These are phyloP conservation scores for Xylariaceae sp. DNA, from an alignment of 2,329 filamentous ascomycete genomes.

Conservation along the genomic window DNA sequence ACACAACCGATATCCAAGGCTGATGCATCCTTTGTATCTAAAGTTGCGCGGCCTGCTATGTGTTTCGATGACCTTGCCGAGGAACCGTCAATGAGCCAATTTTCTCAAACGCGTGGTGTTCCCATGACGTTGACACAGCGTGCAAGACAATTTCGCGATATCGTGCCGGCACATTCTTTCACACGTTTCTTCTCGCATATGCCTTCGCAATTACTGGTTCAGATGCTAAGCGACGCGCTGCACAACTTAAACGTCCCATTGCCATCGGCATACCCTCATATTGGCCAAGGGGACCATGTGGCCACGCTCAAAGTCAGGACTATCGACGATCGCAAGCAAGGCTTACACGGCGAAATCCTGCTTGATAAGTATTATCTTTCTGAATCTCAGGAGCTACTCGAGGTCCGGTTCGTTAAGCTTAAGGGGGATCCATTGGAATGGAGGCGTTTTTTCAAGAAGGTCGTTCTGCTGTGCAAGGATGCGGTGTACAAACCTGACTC, in stretches of 20 bases:
- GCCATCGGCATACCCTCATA: slow-evolving; percentile 44
- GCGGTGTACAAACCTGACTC: slow-evolving; percentile 63
- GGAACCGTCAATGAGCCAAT: slow-evolving; percentile 83
- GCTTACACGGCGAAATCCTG: slow-evolving; percentile 69
- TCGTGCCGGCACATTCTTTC: slow-evolving; percentile 80
- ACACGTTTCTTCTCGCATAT: slow-evolving; percentile 90
- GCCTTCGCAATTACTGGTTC: slow-evolving; percentile 68
- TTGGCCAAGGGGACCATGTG: slow-evolving; percentile 50
- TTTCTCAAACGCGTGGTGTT: slow-evolving; percentile 72
- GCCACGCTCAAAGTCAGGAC: slow-evolving; percentile 70
- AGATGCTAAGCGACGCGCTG: slow-evolving; percentile 74
- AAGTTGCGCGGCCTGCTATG: slow-evolving; percentile 32
- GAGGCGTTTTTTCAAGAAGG: slow-evolving; percentile 93
- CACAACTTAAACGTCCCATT: slow-evolving; percentile 81
- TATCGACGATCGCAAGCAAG: slow-evolving; percentile 66
- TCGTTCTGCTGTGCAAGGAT: slow-evolving; percentile 83
- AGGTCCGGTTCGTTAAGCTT: slow-evolving; percentile 87
- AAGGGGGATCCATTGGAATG: slow-evolving; percentile 97
- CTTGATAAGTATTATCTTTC: slow-evolving; percentile 62
- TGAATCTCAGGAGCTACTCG: slow-evolving; percentile 60
- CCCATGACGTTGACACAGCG: slow-evolving; percentile 84
- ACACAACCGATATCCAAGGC: slow-evolving; percentile 45
- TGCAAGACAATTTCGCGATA: slow-evolving; percentile 83
- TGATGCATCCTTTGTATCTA: slow-evolving; percentile 37
- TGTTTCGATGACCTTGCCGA: slow-evolving; percentile 67